Percentiles rank a stretch among this genome's conserved stretches.
Conservation (phyloP, 164 flowering plant species). For the Macadamia integrifolia region DNA sequence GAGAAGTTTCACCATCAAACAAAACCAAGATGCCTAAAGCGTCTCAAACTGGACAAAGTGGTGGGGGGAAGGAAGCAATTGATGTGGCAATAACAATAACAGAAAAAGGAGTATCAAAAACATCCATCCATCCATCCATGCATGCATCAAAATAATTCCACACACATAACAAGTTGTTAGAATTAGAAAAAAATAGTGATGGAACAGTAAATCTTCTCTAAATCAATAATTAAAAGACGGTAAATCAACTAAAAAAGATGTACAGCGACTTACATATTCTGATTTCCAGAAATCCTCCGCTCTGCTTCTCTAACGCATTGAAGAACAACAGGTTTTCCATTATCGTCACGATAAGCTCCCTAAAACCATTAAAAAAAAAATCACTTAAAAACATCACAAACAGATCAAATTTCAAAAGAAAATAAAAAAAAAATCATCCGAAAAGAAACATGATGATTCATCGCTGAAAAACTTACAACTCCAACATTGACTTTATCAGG, state of each 20-base stretch:
- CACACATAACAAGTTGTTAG: neutral
- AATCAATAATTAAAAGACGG: neutral
- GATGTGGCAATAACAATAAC: too few species aligned
- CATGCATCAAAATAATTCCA: too few species aligned
- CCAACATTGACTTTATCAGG: constrained; percentile 90
- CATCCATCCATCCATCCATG: neutral
- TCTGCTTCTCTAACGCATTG: constrained; percentile 95
- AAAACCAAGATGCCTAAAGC: neutral
- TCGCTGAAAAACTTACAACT: constrained; percentile 47
- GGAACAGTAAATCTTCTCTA: neutral
- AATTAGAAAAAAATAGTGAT: neutral
- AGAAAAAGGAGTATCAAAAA: neutral
- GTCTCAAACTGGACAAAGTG: too few species aligned
- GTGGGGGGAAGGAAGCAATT: too few species aligned
- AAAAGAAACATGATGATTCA: neutral
- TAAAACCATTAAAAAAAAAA: constrained; percentile 11
- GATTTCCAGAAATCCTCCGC: constrained; percentile 73
- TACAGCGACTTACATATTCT: constrained; percentile 55
- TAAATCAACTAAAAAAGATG: neutral
- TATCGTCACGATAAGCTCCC: constrained; percentile 98
- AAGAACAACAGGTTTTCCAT: constrained; percentile 91
- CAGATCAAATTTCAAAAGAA: neutral
- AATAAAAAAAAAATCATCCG: neutral
- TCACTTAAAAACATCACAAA: neutral
- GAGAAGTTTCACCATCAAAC: too few species aligned